Base-by-base conservation (phyloP, 768 basidiomycete genomes). In the Lepiota brunneoincarnata region DNA sequence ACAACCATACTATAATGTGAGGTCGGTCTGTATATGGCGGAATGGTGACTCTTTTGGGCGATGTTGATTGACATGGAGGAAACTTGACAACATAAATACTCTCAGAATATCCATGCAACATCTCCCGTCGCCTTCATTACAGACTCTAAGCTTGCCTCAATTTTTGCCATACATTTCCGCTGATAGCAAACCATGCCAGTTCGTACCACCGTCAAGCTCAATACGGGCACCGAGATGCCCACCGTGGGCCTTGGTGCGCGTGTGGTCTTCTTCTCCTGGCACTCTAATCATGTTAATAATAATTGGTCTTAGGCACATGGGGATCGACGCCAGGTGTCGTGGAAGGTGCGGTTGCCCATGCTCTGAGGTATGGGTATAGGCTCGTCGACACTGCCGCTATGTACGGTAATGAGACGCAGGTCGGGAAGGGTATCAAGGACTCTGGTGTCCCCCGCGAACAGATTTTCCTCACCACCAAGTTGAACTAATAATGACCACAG, bases 381-480 rank as follows among this genome's bases (percentile, higher is more conserved):
- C 85, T 78, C 64, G 83, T 86, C 64, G 87, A 86, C 66, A 89
- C 84, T 51, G 88, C 87, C 9, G 72, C 83, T 18, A 84, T 74
- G 5, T 89, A 89, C 66, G 70, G 70, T 48, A 93, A 93, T 64
- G 89, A 94, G 69, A 72, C 75, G 34, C 89, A 91, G 68, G 93
- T 95, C 40, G 93, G 92, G 12, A 63, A 82, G 50, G 93, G 92
- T 26, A 86, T 94, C 71, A 84, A 80, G 61, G 72, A 76, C 11
- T 87, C 86, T 20, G 91, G 89, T 10, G 81, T 93, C 14, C 75
- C 82, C 4, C 81, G 93, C 54, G 73, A 74, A 34, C 73, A 84
- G 52, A 79, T 95, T 69, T 95, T 94, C 78, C 69, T 95, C 55
- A 92, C 90, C 54, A 87, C 85, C 54, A 88, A 87, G 68, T 75